A percentile compares a stretch with the other conserved stretches of the same genome.
Evolutionary conservation across 305 asterid genomes (phyloP).

Genomic region (Fraxinus velutina): DNA sequence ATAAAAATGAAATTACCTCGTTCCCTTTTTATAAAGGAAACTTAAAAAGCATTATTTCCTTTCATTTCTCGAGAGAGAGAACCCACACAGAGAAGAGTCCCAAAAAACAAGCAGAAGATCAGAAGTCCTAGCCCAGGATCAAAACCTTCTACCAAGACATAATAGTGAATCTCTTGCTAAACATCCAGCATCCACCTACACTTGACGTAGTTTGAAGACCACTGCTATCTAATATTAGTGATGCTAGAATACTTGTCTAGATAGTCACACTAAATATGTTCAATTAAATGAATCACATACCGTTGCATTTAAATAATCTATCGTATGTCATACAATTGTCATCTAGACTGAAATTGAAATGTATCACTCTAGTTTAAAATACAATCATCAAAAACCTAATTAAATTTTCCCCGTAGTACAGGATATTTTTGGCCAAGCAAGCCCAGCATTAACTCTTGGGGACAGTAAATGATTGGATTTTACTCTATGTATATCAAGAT

Average conservation of each 20-base stretch:
- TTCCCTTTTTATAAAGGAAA: background rate
- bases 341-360: background rate
- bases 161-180: background rate
- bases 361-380: background rate
- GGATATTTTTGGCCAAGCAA: background rate
- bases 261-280: background rate
- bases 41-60: background rate
- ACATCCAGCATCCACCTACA: background rate
- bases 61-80: background rate
- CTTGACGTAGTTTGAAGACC: background rate
- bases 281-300: background rate
- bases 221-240: too few relatives aligned
- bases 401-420: background rate
- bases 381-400: background rate
- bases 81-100: background rate
- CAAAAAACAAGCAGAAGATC: too few relatives aligned
- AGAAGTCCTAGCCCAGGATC: background rate
- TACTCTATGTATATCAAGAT: background rate
- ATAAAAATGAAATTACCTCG: background rate
- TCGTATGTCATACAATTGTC: too few relatives aligned
- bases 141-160: background rate
- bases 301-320: background rate
- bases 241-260: background rate
- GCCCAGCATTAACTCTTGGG: background rate
- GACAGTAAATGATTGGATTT: background rate